Evolutionary conservation across 2,329 filamentous ascomycete genomes (phyloP).

Genomic region (Teratosphaeria pseudoeucalypti): DNA sequence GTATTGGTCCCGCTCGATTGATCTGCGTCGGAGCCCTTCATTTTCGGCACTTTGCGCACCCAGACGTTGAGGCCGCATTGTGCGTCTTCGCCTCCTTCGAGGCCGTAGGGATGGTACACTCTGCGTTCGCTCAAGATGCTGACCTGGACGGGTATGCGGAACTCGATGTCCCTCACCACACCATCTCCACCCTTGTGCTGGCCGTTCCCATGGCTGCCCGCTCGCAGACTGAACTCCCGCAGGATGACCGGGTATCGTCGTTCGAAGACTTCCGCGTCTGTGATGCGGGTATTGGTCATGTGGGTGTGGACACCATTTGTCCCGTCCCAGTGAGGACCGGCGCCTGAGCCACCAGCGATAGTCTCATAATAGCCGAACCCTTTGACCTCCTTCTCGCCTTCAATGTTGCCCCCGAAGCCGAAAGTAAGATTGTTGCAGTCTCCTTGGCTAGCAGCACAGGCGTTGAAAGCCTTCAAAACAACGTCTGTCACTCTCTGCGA

Average conservation of each 20-base stretch:
- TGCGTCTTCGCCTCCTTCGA: constrained; percentile 72
- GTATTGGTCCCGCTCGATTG: constrained; percentile 3
- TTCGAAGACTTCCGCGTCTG: constrained; percentile 71
- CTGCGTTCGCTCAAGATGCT: constrained; percentile 69
- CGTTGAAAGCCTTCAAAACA: constrained; percentile 68
- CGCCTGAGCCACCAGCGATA: constrained; percentile 67
- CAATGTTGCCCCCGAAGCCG: constrained; percentile 61
- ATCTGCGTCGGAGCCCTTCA: constrained; percentile 23
- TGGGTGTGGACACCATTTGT: constrained; percentile 69
- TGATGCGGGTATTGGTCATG: constrained; percentile 77
- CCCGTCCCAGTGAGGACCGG: constrained; percentile 62
- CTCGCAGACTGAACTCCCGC: constrained; percentile 56
- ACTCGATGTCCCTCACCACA: constrained; percentile 70
- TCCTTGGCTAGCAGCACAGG: constrained; percentile 69
- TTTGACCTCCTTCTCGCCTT: constrained; percentile 48
- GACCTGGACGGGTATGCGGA: constrained; percentile 65
- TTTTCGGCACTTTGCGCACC: constrained; percentile 55
- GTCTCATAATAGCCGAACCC: constrained; percentile 86
- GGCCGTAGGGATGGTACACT: constrained; percentile 68
- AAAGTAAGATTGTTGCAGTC: constrained; percentile 81
- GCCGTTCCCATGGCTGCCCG: constrained; percentile 54
- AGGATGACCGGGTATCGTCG: constrained; percentile 65
- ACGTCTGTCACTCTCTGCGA: constrained; percentile 72
- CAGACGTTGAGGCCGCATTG: constrained; percentile 76
- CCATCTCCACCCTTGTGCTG: constrained; percentile 65